Percentiles rank a stretch among this genome's conserved stretches.
phyloP scores from a whole-genome alignment of 495 filamentous ascomycete genomes.

The Aspergillus sclerotioniger region DNA sequence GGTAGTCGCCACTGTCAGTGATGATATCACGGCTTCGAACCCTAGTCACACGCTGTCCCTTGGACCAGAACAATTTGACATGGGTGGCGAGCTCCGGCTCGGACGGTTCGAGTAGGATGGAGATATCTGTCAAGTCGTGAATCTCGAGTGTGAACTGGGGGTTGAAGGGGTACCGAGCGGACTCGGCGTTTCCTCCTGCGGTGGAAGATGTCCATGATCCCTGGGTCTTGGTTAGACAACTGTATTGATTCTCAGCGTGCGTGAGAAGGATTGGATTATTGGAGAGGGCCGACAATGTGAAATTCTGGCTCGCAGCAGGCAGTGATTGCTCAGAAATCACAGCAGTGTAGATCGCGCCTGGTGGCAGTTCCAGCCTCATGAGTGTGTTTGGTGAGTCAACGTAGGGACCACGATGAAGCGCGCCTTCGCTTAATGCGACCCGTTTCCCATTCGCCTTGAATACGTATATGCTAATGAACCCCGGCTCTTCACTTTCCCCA shows the following conservation, averaged over 20 bases:
- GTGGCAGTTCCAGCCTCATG: conserved; percentile 65
- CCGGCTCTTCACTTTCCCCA: conserved; percentile 46
- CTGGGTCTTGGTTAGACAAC: conserved; percentile 49
- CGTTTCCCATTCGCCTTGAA: conserved; percentile 71
- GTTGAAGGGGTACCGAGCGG: conserved; percentile 72
- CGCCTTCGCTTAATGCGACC: conserved; percentile 67
- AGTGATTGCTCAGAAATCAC: conserved; percentile 78
- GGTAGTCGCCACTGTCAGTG: conserved; percentile 78
- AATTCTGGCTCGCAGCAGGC: conserved; percentile 64
- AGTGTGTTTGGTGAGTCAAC: conserved; percentile 94
- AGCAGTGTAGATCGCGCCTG: conserved; percentile 64
- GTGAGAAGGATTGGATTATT: conserved; percentile 54
- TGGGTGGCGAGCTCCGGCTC: conserved; percentile 72
- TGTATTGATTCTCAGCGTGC: conserved; percentile 56
- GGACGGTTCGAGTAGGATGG: conserved; percentile 71
- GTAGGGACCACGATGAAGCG: conserved; percentile 69
- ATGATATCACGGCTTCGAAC: conserved; percentile 76
- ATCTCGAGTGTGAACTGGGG: conserved; percentile 77
- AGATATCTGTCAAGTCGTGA: conserved; percentile 53
- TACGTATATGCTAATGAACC: conserved; percentile 84
- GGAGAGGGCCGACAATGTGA: conserved; percentile 83
- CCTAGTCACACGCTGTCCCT: conserved; percentile 64
- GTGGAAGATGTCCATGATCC: conserved; percentile 74
- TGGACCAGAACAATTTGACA: conserved; percentile 76
- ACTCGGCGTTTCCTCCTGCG: conserved; percentile 79